These are phyloP conservation scores for Aspergillus quadrilineatus DNA, from an alignment of 2,329 filamentous ascomycete genomes.

Conservation along the genomic window DNA sequence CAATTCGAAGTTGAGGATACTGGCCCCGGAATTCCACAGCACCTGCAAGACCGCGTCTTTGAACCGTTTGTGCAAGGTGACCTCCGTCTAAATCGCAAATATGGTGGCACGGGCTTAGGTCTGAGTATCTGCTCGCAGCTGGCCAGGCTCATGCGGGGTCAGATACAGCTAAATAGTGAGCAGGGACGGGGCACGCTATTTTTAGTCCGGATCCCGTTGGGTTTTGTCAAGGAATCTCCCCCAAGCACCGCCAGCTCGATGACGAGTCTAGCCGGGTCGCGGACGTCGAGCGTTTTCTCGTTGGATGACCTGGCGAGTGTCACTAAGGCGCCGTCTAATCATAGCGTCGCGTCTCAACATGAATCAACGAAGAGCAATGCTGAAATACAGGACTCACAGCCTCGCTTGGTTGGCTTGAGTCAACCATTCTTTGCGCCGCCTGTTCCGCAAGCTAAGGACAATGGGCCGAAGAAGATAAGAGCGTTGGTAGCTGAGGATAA, in stretches of 20 bases:
- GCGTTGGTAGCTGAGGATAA: slow-evolving; percentile 85
- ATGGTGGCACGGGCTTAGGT: slow-evolving; percentile 82
- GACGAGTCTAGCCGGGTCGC: slow-evolving; percentile 27
- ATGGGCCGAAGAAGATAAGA: slow-evolving; percentile 61
- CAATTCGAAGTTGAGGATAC: slow-evolving; percentile 89
- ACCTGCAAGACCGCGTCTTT: slow-evolving; percentile 80
- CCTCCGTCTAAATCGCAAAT: slow-evolving; percentile 82
- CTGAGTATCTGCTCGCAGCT: slow-evolving; percentile 88
- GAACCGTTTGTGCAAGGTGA: slow-evolving; percentile 96
- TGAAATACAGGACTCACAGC: slow-evolving; percentile 62
- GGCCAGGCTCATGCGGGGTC: slow-evolving; percentile 77
- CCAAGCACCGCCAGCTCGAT: slow-evolving; percentile 36
- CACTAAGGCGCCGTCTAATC: slow-evolving; percentile 24
- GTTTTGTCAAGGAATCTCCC: slow-evolving; percentile 68
- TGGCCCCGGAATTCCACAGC: slow-evolving; percentile 77
- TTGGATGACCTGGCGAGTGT: slow-evolving; percentile 27
- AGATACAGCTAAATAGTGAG: slow-evolving; percentile 68
- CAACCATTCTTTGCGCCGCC: slow-evolving; percentile 69
- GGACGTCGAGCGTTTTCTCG: slow-evolving; percentile 31
- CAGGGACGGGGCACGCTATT: slow-evolving; percentile 76
- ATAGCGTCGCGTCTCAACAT: slow-evolving; percentile 17
- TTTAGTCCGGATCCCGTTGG: slow-evolving; percentile 77
- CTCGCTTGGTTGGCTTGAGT: slow-evolving; percentile 77
- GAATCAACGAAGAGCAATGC: slow-evolving; percentile 42
- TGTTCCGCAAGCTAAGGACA: slow-evolving; percentile 54